Conservation (phyloP, 305 asterid genomes). For the Solanum hybrid region DNA sequence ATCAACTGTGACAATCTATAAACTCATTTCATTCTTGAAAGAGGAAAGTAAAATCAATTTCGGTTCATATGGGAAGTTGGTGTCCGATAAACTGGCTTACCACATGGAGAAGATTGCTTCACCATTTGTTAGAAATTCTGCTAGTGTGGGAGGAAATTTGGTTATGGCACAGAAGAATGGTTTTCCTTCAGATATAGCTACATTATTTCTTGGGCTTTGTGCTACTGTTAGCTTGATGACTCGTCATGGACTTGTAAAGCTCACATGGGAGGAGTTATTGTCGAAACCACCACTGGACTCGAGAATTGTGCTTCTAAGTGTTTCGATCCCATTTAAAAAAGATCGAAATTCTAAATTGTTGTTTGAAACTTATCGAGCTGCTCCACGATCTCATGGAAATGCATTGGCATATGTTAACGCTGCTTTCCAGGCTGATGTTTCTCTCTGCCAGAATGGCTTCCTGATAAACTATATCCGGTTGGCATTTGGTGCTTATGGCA, state of each 20-base stretch:
- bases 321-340: slow-evolving; percentile 45
- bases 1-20: slow-evolving; percentile 54
- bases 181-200: slow-evolving; percentile 85
- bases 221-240: slow-evolving; percentile 42
- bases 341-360: slow-evolving; percentile 28
- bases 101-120: slow-evolving; percentile 74
- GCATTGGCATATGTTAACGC: slow-evolving; percentile 83
- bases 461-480: slow-evolving; percentile 23
- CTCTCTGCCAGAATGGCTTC: slow-evolving; percentile 21
- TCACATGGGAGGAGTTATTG: slow-evolving; percentile 62
- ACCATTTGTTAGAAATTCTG: slow-evolving; percentile 63
- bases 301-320: slow-evolving; percentile 43
- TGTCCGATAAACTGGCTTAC: slow-evolving; percentile 39
- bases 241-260: slow-evolving; percentile 21
- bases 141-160: slow-evolving; percentile 83
- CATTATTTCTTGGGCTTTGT: slow-evolving; percentile 61
- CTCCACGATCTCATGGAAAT: slow-evolving; percentile 89
- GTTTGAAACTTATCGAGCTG: slow-evolving; percentile 70
- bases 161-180: slow-evolving; percentile 69
- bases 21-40: slow-evolving; percentile 34
- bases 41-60: slow-evolving; percentile 14
- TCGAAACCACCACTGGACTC: slow-evolving; percentile 43
- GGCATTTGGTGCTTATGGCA: slow-evolving; percentile 66
- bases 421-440: slow-evolving; percentile 73
- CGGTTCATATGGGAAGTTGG: slow-evolving; percentile 17